Base-by-base conservation (phyloP, 164 flowering plant species). In the Chimonanthus praecox region DNA sequence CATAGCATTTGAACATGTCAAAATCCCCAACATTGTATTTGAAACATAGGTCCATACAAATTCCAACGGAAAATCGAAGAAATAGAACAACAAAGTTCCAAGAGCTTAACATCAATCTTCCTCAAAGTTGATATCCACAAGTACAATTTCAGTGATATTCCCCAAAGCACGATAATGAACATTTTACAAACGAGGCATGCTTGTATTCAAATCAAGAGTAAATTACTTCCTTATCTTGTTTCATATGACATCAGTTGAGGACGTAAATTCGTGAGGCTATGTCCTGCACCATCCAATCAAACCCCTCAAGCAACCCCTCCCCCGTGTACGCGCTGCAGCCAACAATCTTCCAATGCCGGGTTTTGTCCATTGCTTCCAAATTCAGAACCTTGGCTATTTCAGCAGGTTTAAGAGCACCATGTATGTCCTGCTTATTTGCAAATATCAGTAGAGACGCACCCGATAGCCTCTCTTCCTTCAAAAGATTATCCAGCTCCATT, bases 291-390 rank as follows among this genome's bases (percentile, higher is more conserved):
- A 96, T 78, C 99, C 99, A 96, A 86, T 96, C 92, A 73, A 95
- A 94, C 71, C 92, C 99, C 68, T 94, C 95, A 2, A 96, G 88
- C 76, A 96, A 80, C 46, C 99, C 99, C 63, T 88, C 98, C 6
- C 99, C 99, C 2, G 99, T 94, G 82, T 87, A 88, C 45, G 98
- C 99, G 76, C 99, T 94, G 58, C 98, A 96, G 43, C 98, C 97
- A 7, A 92, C 87, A 71, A 96, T 96, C 67, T 84, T 77, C 98
- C 97, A 94, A 84, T 96, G 99, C 51, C 99, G 82, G 47, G 87
- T 90, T 79, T 85, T 92, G 72, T 96, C 99, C 97, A 95, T 88
- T 15, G 93, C 85, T 62, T 92, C 94, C 84, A 95, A 83, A 73
- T 90, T 90, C 73, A 95, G 87, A 44, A 90, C 97, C 77, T 92